These are phyloP conservation scores for Trichophyton simii DNA, from an alignment of 2,329 filamentous ascomycete species.

Conservation along the genomic window DNA sequence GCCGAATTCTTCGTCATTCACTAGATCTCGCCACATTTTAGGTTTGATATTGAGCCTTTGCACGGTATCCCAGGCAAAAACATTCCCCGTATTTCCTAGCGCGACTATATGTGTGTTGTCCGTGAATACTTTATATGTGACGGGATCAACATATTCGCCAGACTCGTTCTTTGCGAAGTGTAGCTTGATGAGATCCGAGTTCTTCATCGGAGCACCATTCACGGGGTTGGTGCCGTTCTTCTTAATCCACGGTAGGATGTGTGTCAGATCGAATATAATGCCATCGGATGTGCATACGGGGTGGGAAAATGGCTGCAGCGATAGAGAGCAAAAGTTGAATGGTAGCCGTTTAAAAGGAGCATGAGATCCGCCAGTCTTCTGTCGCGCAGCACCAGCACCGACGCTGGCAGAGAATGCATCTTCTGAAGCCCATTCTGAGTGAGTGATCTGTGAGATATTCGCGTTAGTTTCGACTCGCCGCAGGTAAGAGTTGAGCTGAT, in stretches of 20 bases:
- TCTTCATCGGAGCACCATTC: constrained; percentile 63
- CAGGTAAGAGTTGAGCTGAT: constrained; percentile 13
- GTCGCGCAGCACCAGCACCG: constrained; percentile 52
- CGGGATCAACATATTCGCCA: constrained; percentile 84
- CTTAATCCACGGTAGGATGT: constrained; percentile 87
- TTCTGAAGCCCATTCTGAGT: constrained; percentile 90
- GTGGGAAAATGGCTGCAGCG: constrained; percentile 86
- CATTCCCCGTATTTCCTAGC: constrained; percentile 75
- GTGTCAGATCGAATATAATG: constrained; percentile 87
- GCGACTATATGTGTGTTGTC: constrained; percentile 97
- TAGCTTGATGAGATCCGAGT: constrained; percentile 75
- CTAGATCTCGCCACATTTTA: constrained; percentile 86
- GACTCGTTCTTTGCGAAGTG: constrained; percentile 87
- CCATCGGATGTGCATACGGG: constrained; percentile 82
- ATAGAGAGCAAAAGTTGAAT: constrained; percentile 96
- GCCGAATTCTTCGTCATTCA: constrained; percentile 75
- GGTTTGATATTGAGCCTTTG: constrained; percentile 92
- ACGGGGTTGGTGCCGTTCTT: constrained; percentile 90
- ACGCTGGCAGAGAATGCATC: constrained; percentile 77
- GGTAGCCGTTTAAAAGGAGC: constrained; percentile 75
- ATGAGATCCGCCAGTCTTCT: constrained; percentile 38
- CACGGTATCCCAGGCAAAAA: constrained; percentile 91
- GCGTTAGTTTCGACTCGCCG: constrained; percentile 1
- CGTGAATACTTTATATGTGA: constrained; percentile 94
- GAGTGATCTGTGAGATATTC: constrained; percentile 57